Evolutionary conservation across 192 early-diverging fungal genomes (phyloP).

Genomic region (Coemansia sp.): DNA sequence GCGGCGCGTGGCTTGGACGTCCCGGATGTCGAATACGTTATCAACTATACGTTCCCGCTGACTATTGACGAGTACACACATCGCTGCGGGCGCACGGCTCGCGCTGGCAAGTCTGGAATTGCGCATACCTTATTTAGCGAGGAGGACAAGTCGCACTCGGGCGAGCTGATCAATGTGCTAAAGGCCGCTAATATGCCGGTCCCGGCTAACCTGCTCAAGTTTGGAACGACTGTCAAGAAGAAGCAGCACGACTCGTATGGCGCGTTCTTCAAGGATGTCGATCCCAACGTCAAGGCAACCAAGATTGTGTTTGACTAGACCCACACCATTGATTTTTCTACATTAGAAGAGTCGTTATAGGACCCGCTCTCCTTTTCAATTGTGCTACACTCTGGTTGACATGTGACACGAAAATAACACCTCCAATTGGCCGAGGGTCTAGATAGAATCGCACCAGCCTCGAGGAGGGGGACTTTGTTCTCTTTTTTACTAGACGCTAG

Average conservation of each 20-base stretch:
- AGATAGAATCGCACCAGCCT: background rate
- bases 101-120: slow-evolving; percentile 87
- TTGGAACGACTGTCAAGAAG: slow-evolving; percentile 95
- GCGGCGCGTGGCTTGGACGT: slow-evolving; percentile 87
- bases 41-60: slow-evolving; percentile 96
- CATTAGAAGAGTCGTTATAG: too few relatives aligned
- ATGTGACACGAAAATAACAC: background rate
- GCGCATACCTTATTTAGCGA: slow-evolving; percentile 92
- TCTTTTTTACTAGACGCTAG: too few relatives aligned
- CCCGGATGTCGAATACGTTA: slow-evolving; percentile 91
- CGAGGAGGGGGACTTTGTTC: background rate
- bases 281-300: slow-evolving; percentile 74
- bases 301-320: slow-evolving; percentile 82
- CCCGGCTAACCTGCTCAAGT: slow-evolving; percentile 85
- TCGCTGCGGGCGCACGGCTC: slow-evolving; percentile 94
- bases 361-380: too few relatives aligned
- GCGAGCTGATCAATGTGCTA: slow-evolving; percentile 88
- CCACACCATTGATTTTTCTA: too few relatives aligned
- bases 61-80: slow-evolving; percentile 93
- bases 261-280: slow-evolving; percentile 91
- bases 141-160: slow-evolving; percentile 85
- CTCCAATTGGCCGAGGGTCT: background rate
- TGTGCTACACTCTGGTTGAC: too few relatives aligned
- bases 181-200: slow-evolving; percentile 82
- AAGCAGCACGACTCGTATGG: slow-evolving; percentile 95